Percentiles rank a stretch among this genome's conserved stretches.
Evolutionary conservation across 2,329 filamentous ascomycete species (phyloP).

Genomic region (Dactylellina haptotyla): DNA sequence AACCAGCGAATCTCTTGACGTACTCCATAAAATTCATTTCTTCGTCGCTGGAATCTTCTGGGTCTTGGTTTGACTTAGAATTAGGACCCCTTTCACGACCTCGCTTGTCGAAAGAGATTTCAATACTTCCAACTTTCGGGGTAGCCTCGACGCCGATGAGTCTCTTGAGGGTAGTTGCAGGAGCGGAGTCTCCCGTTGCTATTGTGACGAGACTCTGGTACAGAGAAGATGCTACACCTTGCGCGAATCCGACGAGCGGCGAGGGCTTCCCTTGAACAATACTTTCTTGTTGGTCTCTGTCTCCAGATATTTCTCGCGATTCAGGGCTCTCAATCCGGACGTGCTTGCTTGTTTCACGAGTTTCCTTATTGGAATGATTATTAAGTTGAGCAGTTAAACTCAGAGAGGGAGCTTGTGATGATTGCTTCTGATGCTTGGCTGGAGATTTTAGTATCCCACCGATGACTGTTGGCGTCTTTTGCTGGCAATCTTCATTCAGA

Average conservation of each 20-base stretch:
- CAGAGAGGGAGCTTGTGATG: neutral
- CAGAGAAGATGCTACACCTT: slow-evolving; percentile 21
- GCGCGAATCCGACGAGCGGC: slow-evolving; percentile 12
- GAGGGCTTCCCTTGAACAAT: no score
- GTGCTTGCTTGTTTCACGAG: neutral
- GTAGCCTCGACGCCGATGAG: neutral
- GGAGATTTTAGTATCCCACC: slow-evolving; percentile 15
- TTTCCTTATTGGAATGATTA: neutral
- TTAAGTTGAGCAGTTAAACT: neutral
- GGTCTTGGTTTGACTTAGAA: neutral
- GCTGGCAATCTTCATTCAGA: neutral
- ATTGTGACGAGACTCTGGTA: slow-evolving; percentile 39
- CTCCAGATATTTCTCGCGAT: neutral
- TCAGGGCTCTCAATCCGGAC: slow-evolving; percentile 1
- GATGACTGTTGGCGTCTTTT: slow-evolving; percentile 17
- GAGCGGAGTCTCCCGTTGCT: slow-evolving; percentile 7
- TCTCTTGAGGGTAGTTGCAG: neutral
- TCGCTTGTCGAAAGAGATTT: neutral
- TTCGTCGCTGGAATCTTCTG: slow-evolving; percentile 40
- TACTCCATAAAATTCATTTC: slow-evolving; percentile 49
- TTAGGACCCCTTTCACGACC: neutral
- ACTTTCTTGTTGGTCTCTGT: neutral
- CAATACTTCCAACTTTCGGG: neutral
- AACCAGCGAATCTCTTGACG: slow-evolving; percentile 29
- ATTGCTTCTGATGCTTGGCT: neutral